A percentile compares a stretch with the other conserved stretches of the same genome.
Conservation (phyloP, 106 monocot genomes). For the Acorus gramineus region DNA sequence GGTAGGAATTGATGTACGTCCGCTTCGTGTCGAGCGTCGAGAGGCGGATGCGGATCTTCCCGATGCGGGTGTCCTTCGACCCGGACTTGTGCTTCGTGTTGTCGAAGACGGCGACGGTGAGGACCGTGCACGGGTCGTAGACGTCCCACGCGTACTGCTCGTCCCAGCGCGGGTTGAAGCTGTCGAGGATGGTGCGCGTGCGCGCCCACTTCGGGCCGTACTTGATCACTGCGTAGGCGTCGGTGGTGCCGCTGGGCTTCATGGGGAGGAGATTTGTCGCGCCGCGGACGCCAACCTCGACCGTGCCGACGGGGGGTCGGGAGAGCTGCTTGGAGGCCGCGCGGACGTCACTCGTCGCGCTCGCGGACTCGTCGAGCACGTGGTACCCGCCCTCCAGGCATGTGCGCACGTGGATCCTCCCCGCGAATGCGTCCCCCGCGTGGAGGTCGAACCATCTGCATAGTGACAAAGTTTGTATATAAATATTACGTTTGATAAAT, state of each 20-base stretch:
- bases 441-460: constrained; percentile 57
- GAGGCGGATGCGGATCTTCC: constrained; percentile 77
- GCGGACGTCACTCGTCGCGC: constrained; percentile 64
- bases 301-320: constrained; percentile 58
- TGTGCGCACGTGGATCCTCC: constrained; percentile 63
- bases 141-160: constrained; percentile 99
- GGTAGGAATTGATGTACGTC: constrained; percentile 48
- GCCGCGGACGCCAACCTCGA: constrained; percentile 71
- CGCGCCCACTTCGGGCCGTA: constrained; percentile 94
- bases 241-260: constrained; percentile 64
- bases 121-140: constrained; percentile 90
- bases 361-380: constrained; percentile 81
- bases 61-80: constrained; percentile 46
- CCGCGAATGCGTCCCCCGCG: constrained; percentile 52
- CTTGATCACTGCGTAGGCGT: constrained; percentile 77
- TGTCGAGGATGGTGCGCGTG: constrained; percentile 72
- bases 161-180: constrained; percentile 86
- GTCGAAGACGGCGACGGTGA: constrained; percentile 83
- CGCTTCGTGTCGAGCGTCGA: constrained; percentile 77
- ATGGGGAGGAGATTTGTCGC: constrained; percentile 64
- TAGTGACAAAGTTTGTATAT: too few species aligned
- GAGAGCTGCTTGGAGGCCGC: constrained; percentile 73
- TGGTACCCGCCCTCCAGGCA: constrained; percentile 92
- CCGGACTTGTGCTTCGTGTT: constrained; percentile 35
- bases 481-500: too few species aligned